phyloP scores from a whole-genome alignment of 2,329 filamentous ascomycete genomes.

The Colletotrichum tamarilloi region DNA sequence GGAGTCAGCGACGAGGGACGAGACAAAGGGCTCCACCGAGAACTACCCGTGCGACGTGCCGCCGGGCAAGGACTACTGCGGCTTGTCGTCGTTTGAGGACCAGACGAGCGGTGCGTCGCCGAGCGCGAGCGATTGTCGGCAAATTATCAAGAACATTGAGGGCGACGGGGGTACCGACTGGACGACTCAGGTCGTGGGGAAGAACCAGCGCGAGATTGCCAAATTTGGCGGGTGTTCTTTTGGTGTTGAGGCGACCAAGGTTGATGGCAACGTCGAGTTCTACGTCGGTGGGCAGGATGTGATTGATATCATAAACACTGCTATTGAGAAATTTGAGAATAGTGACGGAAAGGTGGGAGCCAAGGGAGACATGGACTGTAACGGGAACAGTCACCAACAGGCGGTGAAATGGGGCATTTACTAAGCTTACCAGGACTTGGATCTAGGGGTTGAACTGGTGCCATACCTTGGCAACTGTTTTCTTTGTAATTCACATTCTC shows the following conservation, averaged over 20 bases:
- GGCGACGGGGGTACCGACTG: conserved; percentile 37
- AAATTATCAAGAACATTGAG: conserved; percentile 45
- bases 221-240: conserved; percentile 44
- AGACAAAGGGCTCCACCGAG: conserved; percentile 33
- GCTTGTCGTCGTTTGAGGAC: conserved; percentile 46
- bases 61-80: conserved; percentile 41
- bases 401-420: conserved; percentile 19
- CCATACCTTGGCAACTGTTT: neutral
- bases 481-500: neutral
- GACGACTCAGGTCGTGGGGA: conserved; percentile 29
- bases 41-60: conserved; percentile 49
- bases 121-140: conserved; percentile 45
- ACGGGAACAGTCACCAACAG: conserved; percentile 35
- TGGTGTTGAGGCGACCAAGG: conserved; percentile 42
- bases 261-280: conserved; percentile 42
- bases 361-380: conserved; percentile 47
- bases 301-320: conserved; percentile 39
- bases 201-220: conserved; percentile 41
- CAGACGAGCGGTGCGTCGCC: conserved; percentile 48
- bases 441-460: neutral
- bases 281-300: conserved; percentile 48
- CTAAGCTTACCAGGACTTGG: neutral
- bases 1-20: conserved; percentile 39
- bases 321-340: conserved; percentile 43
- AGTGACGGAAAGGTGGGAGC: conserved; percentile 45